Percentiles rank a stretch among this genome's conserved stretches.
Evolutionary conservation across 805 yeast species (phyloP).

Genomic region (Lipomyces sp.): DNA sequence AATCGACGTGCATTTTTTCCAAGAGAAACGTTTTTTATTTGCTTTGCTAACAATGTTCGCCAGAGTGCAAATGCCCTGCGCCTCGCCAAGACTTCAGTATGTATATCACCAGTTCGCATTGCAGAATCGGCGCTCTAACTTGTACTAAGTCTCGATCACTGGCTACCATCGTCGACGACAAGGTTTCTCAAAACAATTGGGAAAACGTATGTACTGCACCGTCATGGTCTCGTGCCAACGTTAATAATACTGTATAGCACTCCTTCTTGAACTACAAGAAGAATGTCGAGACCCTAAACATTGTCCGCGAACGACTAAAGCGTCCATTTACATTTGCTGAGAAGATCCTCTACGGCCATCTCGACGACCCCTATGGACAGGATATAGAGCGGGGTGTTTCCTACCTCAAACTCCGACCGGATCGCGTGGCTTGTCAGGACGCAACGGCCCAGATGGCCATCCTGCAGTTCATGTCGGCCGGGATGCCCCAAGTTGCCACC

Average conservation of each 20-base stretch:
- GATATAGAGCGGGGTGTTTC: conserved; percentile 74
- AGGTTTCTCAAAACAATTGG: conserved; percentile 70
- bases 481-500: conserved; percentile 81
- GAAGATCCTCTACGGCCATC: conserved; percentile 90
- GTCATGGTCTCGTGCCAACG: background rate
- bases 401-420: conserved; percentile 92
- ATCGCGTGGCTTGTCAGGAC: conserved; percentile 99
- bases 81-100: conserved; percentile 19
- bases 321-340: conserved; percentile 95
- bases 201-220: conserved; percentile 27
- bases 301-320: conserved; percentile 77
- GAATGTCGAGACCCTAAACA: conserved; percentile 76
- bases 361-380: conserved; percentile 76
- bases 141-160: conserved; percentile 20
- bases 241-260: conserved; percentile 46
- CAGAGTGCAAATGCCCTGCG: conserved; percentile 16
- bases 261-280: conserved; percentile 91
- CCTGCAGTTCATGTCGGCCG: conserved; percentile 96
- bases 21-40: background rate
- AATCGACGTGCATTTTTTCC: background rate
- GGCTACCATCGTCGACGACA: conserved; percentile 51
- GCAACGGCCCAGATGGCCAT: conserved; percentile 99
- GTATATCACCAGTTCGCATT: background rate
- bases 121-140: background rate
- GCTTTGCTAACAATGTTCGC: background rate